phyloP scores from a whole-genome alignment of 495 filamentous ascomycete genomes.

The Hypoxylon fragiforme region DNA sequence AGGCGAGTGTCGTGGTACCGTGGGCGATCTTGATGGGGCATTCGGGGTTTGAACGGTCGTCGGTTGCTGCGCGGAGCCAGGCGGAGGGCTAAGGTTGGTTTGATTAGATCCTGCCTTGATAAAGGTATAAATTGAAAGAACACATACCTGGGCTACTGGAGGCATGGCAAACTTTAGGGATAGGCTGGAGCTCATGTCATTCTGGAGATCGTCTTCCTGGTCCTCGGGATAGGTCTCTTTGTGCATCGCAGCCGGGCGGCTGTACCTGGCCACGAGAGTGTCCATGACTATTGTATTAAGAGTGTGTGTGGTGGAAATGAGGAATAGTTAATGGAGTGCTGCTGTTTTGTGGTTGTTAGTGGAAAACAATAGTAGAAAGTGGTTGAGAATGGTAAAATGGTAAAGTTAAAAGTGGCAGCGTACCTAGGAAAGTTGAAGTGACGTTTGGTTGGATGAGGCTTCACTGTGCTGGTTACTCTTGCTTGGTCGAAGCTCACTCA shows the following conservation, averaged over 20 bases:
- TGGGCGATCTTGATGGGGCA: constrained; percentile 99
- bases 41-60: constrained; percentile 93
- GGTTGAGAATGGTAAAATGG: constrained; percentile 9
- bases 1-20: constrained; percentile 97
- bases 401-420: constrained; percentile 7
- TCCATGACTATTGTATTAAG: constrained; percentile 65
- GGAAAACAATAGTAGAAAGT: too few species aligned
- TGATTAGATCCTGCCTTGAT: neutral
- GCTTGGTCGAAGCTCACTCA: constrained; percentile 30
- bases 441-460: too few species aligned
- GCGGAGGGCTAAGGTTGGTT: constrained; percentile 64
- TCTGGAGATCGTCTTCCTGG: constrained; percentile 66
- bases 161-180: constrained; percentile 92
- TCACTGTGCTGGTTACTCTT: too few species aligned
- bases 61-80: constrained; percentile 95
- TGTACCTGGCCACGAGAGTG: constrained; percentile 88
- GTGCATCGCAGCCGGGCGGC: constrained; percentile 64
- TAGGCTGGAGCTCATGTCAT: constrained; percentile 65
- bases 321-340: constrained; percentile 1
- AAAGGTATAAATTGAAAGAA: neutral
- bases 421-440: too few species aligned
- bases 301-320: neutral
- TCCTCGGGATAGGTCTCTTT: constrained; percentile 73
- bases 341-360: too few species aligned
- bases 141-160: constrained; percentile 83